A percentile compares a stretch with the other conserved stretches of the same genome.
These are phyloP conservation scores for Hemerocallis citrina DNA, from an alignment of 106 monocot genomes.

Conservation along the genomic window DNA sequence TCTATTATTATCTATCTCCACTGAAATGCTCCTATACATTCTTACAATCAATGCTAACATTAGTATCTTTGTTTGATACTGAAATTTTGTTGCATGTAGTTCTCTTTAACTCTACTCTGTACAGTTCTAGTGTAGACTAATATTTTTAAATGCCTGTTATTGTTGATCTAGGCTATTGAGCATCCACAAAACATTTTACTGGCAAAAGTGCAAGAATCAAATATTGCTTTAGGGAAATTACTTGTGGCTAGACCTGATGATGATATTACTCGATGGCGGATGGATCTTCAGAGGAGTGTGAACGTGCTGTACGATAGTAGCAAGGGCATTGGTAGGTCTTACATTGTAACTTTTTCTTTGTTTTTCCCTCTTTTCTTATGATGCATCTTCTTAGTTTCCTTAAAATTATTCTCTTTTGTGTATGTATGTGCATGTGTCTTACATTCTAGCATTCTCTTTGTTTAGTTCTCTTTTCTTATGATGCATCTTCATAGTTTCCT, in stretches of 20 bases:
- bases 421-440: too few species aligned
- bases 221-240: conserved; percentile 27
- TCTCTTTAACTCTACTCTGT: neutral
- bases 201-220: conserved; percentile 43
- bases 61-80: neutral
- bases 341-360: neutral
- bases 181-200: conserved; percentile 79
- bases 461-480: too few species aligned
- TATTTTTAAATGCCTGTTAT: neutral
- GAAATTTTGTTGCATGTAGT: neutral
- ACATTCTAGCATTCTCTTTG: too few species aligned
- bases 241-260: conserved; percentile 12
- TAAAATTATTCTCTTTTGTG: too few species aligned
- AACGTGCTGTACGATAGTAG: conserved; percentile 63
- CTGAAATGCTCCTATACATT: too few species aligned
- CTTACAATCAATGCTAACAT: neutral
- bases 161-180: conserved; percentile 49
- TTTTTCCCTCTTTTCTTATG: neutral
- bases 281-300: conserved; percentile 58
- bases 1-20: too few species aligned
- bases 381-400: neutral
- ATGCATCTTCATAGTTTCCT: too few species aligned
- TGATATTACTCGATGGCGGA: conserved; percentile 40
- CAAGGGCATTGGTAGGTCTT: conserved; percentile 51
- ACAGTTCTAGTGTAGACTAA: neutral